These are phyloP conservation scores for Tillandsia fasciculata DNA, from an alignment of 176 grass and related monocot species.

Conservation along the genomic window DNA sequence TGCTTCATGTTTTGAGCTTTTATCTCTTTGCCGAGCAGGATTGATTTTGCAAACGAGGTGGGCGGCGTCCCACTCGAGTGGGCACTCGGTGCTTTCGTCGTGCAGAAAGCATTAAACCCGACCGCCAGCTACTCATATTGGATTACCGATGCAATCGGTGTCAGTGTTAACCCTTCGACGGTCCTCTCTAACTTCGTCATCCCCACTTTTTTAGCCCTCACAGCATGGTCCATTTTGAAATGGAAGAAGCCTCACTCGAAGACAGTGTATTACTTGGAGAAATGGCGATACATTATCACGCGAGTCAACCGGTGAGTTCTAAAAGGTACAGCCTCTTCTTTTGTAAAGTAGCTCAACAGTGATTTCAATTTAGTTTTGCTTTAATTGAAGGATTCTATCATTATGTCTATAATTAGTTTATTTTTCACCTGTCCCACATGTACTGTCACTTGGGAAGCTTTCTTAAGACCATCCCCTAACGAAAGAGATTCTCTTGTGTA, in stretches of 20 bases:
- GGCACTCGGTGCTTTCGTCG: slow-evolving; percentile 80
- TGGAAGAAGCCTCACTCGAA: slow-evolving; percentile 46
- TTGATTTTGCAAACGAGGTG: slow-evolving; percentile 68
- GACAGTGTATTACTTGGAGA: slow-evolving; percentile 71
- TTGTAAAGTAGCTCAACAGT: too few species aligned
- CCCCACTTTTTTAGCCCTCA: slow-evolving; percentile 36
- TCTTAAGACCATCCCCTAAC: too few species aligned
- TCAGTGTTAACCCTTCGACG: slow-evolving; percentile 30
- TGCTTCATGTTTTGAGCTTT: background rate
- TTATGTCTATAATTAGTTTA: too few species aligned
- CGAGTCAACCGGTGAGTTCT: slow-evolving; percentile 39
- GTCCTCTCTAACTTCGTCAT: slow-evolving; percentile 38
- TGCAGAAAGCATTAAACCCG: slow-evolving; percentile 33
- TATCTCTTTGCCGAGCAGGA: slow-evolving; percentile 40
- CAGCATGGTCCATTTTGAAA: slow-evolving; percentile 45
- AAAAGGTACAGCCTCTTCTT: too few species aligned
- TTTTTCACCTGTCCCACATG: too few species aligned
- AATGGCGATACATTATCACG: slow-evolving; percentile 57
- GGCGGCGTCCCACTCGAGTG: slow-evolving; percentile 54
- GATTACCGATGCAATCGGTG: slow-evolving; percentile 18
- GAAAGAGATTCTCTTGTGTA: too few species aligned
- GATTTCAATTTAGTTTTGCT: too few species aligned
- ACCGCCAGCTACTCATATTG: slow-evolving; percentile 31
- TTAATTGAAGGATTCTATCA: too few species aligned
- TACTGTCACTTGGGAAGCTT: too few species aligned